These are phyloP conservation scores for Tephrocybe rancida DNA, from an alignment of 768 basidiomycete species.

Conservation along the genomic window DNA sequence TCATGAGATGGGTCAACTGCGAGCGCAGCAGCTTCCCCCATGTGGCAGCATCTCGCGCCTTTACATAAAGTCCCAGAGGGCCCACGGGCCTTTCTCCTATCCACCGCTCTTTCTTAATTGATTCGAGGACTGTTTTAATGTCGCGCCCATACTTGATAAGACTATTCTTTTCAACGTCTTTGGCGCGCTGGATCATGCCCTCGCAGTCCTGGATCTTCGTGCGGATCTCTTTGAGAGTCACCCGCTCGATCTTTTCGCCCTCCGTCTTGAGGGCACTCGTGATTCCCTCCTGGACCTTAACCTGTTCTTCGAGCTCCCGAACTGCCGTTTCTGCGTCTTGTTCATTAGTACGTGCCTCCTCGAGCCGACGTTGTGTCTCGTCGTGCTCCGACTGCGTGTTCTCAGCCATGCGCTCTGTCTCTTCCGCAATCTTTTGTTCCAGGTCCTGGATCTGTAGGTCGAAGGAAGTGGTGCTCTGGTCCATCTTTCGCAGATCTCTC, in stretches of 20 bases:
- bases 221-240: conserved; percentile 30
- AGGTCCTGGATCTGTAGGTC: conserved; percentile 38
- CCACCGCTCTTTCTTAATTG: conserved; percentile 59
- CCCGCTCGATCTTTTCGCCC: conserved; percentile 38
- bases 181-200: conserved; percentile 50
- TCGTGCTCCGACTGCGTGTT: conserved; percentile 67
- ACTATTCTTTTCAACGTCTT: conserved; percentile 55
- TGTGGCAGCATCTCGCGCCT: conserved; percentile 60
- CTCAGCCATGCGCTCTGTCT: conserved; percentile 53
- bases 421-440: conserved; percentile 54
- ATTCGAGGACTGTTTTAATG: conserved; percentile 58
- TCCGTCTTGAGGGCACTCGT: conserved; percentile 32
- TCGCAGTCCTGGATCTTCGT: conserved; percentile 47
- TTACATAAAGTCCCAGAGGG: conserved; percentile 80
- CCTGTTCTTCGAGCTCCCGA: conserved; percentile 30
- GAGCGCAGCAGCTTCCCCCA: conserved; percentile 69
- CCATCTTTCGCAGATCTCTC: conserved; percentile 56
- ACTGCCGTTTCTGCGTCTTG: conserved; percentile 36
- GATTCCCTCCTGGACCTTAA: conserved; percentile 30
- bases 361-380: conserved; percentile 53
- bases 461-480: conserved; percentile 33
- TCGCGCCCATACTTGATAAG: conserved; percentile 64
- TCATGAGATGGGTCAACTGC: conserved; percentile 61
- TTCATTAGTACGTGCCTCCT: conserved; percentile 43
- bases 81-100: conserved; percentile 68